Conservation (phyloP, 495 filamentous ascomycete species). For the Podospora appendiculata region DNA sequence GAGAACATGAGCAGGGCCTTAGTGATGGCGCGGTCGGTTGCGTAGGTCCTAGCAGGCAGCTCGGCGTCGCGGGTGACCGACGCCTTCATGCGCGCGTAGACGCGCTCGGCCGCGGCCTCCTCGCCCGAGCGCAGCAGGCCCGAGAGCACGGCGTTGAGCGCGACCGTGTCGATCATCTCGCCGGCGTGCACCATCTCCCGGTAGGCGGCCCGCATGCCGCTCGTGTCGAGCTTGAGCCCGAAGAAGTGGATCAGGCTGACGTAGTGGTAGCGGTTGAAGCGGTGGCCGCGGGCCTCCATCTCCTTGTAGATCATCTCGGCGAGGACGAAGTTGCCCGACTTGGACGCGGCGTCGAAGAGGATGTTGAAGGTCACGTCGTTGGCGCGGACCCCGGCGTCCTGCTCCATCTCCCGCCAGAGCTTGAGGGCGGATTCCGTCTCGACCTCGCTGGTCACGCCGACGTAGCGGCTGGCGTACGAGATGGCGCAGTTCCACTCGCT, state of each 20-base stretch:
- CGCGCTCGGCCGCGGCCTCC: slow-evolving; percentile 58
- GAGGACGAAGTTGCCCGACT: slow-evolving; percentile 71
- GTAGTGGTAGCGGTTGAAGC: slow-evolving; percentile 65
- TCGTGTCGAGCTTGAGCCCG: slow-evolving; percentile 60
- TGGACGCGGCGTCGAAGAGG: slow-evolving; percentile 81
- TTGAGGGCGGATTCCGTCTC: slow-evolving; percentile 67
- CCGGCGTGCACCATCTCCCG: slow-evolving; percentile 67
- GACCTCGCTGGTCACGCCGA: slow-evolving; percentile 48
- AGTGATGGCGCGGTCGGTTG: slow-evolving; percentile 43
- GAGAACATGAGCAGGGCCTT: slow-evolving; percentile 48
- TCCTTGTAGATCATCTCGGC: slow-evolving; percentile 79
- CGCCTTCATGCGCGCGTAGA: slow-evolving; percentile 76
- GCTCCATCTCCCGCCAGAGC: slow-evolving; percentile 87
- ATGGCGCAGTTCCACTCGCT: slow-evolving; percentile 79
- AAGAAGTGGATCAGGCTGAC: slow-evolving; percentile 75
- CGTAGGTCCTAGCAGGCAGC: slow-evolving; percentile 33
- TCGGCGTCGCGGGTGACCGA: slow-evolving; percentile 16
- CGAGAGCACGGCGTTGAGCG: slow-evolving; percentile 76
- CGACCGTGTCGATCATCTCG: slow-evolving; percentile 80
- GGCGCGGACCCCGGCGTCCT: slow-evolving; percentile 51
- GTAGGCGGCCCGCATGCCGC: slow-evolving; percentile 64
- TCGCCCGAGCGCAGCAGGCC: slow-evolving; percentile 70
- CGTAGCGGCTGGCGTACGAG: slow-evolving; percentile 64
- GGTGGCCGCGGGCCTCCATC: slow-evolving; percentile 59
- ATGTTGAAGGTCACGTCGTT: slow-evolving; percentile 80